Base-by-base conservation (phyloP, 176 grass and related monocot species). In the Carex kokanica region DNA sequence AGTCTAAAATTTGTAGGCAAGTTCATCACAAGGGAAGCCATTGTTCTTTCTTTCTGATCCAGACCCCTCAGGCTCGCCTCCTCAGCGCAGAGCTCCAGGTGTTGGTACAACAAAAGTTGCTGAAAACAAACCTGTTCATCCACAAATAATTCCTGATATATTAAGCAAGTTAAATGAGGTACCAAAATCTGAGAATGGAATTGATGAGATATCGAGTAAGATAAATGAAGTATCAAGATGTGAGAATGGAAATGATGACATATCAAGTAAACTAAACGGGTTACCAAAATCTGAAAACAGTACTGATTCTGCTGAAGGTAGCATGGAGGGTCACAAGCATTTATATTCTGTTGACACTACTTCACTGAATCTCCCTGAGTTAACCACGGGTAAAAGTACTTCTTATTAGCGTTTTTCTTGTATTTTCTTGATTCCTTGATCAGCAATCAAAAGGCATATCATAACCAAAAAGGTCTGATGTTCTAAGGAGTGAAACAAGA, bases 21-120 rank as follows among this genome's bases (percentile, higher is more conserved):
- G 67, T 34, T 91, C 87, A 49, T 80, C 88, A 79, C 86, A 86
- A 68, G 82, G 86, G 73, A 94, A 90, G 52, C 77, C 84, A 45
- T 89, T 88, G 85, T 97, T 94, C 89, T 86, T 97, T 88, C 72
- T 91, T 84, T 91, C 88, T 40, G 86, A 77, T 52, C 62, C 88
- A 75, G 78, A 88, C 79, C 43, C 57, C 8, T 86, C 85, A 89
- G 83, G 80, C 86, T 94, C 88, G 25, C 85, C 90, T 78, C 95
- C 95, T 88, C 86, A 63, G 0, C 88, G 90, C 84, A 60, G 56
- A 85, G 84, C 85, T 58, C 90, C 87, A 73, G 63, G 62, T 58
- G 84, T 88, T 81, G 60, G 38, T 32, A 31, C 53, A 15, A 59
- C 64, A 75, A 81, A 83, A 58, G 47, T 86, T 54, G 45, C 78